Evolutionary conservation across 805 yeast species (phyloP).

Genomic region (Metschnikowia anglica): DNA sequence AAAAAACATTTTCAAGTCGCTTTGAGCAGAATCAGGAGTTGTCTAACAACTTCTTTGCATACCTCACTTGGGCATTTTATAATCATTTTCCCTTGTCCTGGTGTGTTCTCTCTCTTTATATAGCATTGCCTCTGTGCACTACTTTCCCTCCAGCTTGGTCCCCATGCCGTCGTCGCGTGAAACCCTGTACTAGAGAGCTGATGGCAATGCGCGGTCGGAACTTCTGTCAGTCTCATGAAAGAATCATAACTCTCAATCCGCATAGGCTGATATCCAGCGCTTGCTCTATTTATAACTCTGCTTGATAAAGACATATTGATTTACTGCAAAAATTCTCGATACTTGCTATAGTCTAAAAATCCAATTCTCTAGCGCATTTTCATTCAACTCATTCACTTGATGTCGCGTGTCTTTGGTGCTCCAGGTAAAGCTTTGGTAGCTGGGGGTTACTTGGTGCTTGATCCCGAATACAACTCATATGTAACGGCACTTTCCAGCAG

Average conservation of each 20-base stretch:
- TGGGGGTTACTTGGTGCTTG: constrained; percentile 92
- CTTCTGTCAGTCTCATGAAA: not conserved
- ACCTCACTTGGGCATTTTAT: too few relatives aligned
- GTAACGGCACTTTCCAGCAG: constrained; percentile 87
- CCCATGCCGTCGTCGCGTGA: not conserved
- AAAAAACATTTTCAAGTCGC: too few relatives aligned
- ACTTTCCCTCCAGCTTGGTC: not conserved
- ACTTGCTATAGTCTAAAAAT: too few relatives aligned
- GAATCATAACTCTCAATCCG: not conserved
- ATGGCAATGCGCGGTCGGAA: not conserved
- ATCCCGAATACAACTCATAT: constrained; percentile 69
- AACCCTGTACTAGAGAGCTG: too few relatives aligned
- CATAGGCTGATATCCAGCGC: not conserved
- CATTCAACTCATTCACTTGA: constrained; percentile 1
- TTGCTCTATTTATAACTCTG: too few relatives aligned
- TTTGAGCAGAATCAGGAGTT: too few relatives aligned
- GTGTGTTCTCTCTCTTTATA: too few relatives aligned
- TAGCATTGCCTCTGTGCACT: too few relatives aligned
- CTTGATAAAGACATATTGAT: too few relatives aligned
- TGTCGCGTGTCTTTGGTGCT: constrained; percentile 67
- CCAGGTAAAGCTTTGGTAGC: constrained; percentile 95
- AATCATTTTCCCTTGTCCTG: too few relatives aligned
- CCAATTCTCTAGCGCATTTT: not conserved
- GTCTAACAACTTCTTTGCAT: too few relatives aligned
- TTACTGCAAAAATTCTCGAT: too few relatives aligned